Evolutionary conservation across 768 basidiomycete species (phyloP).

Genomic region (Suillus occidentalis): DNA sequence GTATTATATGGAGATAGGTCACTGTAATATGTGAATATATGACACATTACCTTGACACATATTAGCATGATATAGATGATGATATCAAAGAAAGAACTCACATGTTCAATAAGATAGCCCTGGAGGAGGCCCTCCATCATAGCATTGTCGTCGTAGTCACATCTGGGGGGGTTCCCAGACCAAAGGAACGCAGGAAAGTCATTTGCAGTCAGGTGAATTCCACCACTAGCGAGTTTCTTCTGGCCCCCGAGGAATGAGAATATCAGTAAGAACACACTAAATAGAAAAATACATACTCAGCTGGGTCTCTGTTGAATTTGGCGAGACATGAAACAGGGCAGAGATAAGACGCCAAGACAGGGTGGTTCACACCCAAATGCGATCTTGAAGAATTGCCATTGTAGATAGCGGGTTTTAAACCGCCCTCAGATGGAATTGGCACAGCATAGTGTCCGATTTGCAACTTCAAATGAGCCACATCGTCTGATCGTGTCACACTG

Average conservation of each 20-base stretch:
- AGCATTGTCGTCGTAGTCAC: neutral
- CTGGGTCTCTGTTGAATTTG: neutral
- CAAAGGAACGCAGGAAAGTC: constrained; percentile 10
- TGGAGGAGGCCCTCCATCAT: neutral
- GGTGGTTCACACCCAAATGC: constrained; percentile 6
- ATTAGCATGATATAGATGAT: neutral
- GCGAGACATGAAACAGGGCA: neutral
- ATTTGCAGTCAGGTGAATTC: neutral
- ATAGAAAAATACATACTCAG: neutral
- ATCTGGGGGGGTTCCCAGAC: constrained; percentile 4
- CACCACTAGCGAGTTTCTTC: too few relatives aligned
- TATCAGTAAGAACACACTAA: neutral
- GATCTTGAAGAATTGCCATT: neutral
- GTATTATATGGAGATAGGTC: too few relatives aligned
- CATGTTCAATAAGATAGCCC: neutral
- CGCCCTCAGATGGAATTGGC: neutral
- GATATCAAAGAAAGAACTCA: neutral
- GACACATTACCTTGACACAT: constrained; percentile 4
- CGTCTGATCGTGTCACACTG: too few relatives aligned
- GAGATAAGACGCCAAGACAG: neutral
- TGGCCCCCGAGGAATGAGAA: neutral
- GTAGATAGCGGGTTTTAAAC: constrained; percentile 1
- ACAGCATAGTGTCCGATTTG: too few relatives aligned
- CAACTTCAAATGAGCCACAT: too few relatives aligned
- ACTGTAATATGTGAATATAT: constrained; percentile 14